Base-by-base conservation (phyloP, 2,329 filamentous ascomycete genomes). In the Grosmannia huntii region DNA sequence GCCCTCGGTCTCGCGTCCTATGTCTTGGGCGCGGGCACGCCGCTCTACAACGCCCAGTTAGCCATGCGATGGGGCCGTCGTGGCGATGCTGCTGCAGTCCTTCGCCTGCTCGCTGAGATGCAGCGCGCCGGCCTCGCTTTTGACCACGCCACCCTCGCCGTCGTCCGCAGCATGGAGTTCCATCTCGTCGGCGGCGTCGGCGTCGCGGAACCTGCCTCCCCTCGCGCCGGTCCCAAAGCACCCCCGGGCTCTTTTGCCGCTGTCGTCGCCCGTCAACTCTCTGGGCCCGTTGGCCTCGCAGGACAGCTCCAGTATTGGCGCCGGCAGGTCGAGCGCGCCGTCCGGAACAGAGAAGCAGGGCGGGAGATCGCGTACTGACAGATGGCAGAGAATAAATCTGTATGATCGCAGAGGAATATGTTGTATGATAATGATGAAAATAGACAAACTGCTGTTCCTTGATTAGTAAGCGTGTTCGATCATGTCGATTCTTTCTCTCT, bases 1-100 rank as follows among this genome's bases (percentile, higher is more conserved):
- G 75, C 78, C 51, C 75, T 89, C 0, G 87, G 87, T 1, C 76
- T 86, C 1, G 79, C 81, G 1, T 86, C 85, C 0, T 89, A 86
- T 65, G 83, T 89, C 7, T 77, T 92, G 0, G 87, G 86, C 53
- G 84, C 82, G 6, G 84, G 83, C 21, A 86, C 86, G 0, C 73
- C 78, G 0, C 80, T 91, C 49, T 91, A 88, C 73, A 84, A 86
- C 66, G 75, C 81, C 54, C 76, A 90, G 38, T 75, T 89, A 27
- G 69, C 74, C 16, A 76, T 85, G 25, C 74, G 82, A 58, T 89
- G 85, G 81, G 69, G 72, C 38, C 78, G 81, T 12, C 80, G 81
- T 62, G 76, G 81, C 25, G 82, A 89, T 64, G 73, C 82, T 2
- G 62, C 66, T 4, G 74, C 75, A 1, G 78, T 86, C 27, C 69